Base-by-base conservation (phyloP, 2,329 filamentous ascomycete species). In the Exophiala phaeomuriformis region DNA sequence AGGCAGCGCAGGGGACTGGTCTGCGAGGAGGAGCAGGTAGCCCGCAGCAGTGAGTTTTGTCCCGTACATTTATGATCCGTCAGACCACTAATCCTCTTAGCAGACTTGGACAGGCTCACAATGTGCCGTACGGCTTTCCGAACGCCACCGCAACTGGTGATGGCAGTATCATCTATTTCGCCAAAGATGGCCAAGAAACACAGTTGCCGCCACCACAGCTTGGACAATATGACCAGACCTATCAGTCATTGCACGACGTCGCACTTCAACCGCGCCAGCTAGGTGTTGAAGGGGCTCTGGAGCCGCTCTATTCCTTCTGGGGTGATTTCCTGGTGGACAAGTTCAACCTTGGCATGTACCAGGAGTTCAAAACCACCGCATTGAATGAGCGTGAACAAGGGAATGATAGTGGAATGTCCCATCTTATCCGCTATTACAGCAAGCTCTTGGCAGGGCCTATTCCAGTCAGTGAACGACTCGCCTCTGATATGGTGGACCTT, bases 311-410 rank as follows among this genome's bases (percentile, higher is more conserved):
- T 71, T 77, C 82, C 59, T 87, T 87, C 72, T 90, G 85, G 84
- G 81, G 82, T 19, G 80, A 85, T 67, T 87, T 86, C 65, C 75
- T 90, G 59, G 77, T 82, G 58, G 77, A 81, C 64, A 84, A 86
- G 70, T 89, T 90, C 77, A 86, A 90, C 68, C 75, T 77, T 54
- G 75, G 74, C 65, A 86, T 90, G 81, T 90, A 90, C 71, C 74
- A 80, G 65, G 85, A 90, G 67, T 89, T 90, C 71, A 80, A 81
- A 59, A 72, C 74, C 63, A 76, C 79, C 66, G 85, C 86, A 51
- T 71, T 84, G 57, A 80, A 84, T 65, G 86, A 90, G 69, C 74
- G 77, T 51, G 67, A 70, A 53, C 73, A 73, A 63, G 70, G 71
- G 64, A 75, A 75, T 55, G 72, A 73, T 55, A 72, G 72, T 59